phyloP scores from a whole-genome alignment of 2,329 filamentous ascomycete genomes.

The Ophiosphaerella narmari region DNA sequence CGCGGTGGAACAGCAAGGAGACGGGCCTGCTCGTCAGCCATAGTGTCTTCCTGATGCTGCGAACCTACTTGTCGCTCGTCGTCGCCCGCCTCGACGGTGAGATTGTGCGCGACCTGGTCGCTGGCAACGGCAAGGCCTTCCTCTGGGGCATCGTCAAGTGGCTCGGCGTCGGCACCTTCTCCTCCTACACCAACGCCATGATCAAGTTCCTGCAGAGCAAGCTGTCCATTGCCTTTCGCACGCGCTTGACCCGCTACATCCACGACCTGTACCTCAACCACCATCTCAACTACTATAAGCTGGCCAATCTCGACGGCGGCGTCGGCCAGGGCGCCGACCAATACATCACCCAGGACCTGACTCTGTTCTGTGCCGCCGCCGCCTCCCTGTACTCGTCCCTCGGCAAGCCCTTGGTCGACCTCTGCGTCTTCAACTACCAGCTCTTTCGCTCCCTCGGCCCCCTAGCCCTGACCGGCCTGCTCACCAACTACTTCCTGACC shows the following conservation, averaged over 20 bases:
- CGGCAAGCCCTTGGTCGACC: slow-evolving; percentile 96
- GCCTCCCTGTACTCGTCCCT: slow-evolving; percentile 93
- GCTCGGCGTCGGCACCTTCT: slow-evolving; percentile 90
- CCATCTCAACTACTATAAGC: slow-evolving; percentile 94
- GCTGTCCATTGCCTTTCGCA: slow-evolving; percentile 97
- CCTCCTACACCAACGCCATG: slow-evolving; percentile 97
- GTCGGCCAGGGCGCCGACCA: slow-evolving; percentile 92
- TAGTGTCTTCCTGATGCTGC: slow-evolving; percentile 82
- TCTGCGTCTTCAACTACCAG: slow-evolving; percentile 98
- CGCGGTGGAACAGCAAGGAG: slow-evolving; percentile 93
- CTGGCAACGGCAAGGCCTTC: slow-evolving; percentile 87
- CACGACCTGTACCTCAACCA: slow-evolving; percentile 96
- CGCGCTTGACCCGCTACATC: slow-evolving; percentile 91
- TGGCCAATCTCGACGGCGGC: slow-evolving; percentile 89
- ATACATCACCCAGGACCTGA: slow-evolving; percentile 96
- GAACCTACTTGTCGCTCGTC: slow-evolving; percentile 91
- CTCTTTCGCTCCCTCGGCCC: slow-evolving; percentile 90
- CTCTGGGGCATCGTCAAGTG: slow-evolving; percentile 90
- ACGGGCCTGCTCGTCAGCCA: slow-evolving; percentile 88
- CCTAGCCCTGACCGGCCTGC: slow-evolving; percentile 79
- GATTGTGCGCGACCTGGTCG: slow-evolving; percentile 95
- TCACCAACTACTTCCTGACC: slow-evolving; percentile 93
- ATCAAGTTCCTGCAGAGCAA: slow-evolving; percentile 99
- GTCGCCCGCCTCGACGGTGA: slow-evolving; percentile 93
- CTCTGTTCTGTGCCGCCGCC: slow-evolving; percentile 89